A percentile compares a stretch with the other conserved stretches of the same genome.
These are phyloP conservation scores for Curvularia lunata DNA, from an alignment of 2,329 filamentous ascomycete genomes.

Conservation along the genomic window DNA sequence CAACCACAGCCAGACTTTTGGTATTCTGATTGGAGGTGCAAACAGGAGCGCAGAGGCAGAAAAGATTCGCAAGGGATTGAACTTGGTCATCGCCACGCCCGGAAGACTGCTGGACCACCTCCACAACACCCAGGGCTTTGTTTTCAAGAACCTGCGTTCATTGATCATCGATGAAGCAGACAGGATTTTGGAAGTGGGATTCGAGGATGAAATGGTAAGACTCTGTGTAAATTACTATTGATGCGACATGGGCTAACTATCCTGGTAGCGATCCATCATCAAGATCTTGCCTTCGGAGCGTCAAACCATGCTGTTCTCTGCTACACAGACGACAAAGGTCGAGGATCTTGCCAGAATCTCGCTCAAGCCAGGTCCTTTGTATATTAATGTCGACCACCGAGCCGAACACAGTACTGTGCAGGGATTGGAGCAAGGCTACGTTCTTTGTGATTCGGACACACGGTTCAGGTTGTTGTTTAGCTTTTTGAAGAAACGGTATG, in stretches of 20 bases:
- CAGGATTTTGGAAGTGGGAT: conserved; percentile 93
- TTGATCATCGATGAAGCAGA: conserved; percentile 97
- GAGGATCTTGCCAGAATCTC: conserved; percentile 96
- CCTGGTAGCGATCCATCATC: conserved; percentile 73
- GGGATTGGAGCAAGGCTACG: conserved; percentile 93
- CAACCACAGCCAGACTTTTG: conserved; percentile 92
- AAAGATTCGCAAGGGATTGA: conserved; percentile 93
- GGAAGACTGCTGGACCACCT: conserved; percentile 92
- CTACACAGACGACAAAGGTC: conserved; percentile 97
- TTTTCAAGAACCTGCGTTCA: conserved; percentile 91
- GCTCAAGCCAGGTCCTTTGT: conserved; percentile 85
- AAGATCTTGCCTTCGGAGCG: conserved; percentile 81
- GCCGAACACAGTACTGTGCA: conserved; percentile 92
- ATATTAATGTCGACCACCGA: conserved; percentile 94
- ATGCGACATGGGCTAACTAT: neutral
- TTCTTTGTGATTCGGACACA: conserved; percentile 90
- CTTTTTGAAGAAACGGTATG: conserved; percentile 76
- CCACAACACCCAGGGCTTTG: conserved; percentile 86
- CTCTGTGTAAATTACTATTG: neutral
- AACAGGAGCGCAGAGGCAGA: conserved; percentile 90
- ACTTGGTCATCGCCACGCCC: conserved; percentile 91
- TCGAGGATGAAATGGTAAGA: conserved; percentile 88
- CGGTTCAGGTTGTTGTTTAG: conserved; percentile 93
- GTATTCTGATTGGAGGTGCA: conserved; percentile 94
- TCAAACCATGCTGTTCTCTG: conserved; percentile 98